Base-by-base conservation (phyloP, 2,329 filamentous ascomycete genomes). In the Fragosphaeria purpurea region DNA sequence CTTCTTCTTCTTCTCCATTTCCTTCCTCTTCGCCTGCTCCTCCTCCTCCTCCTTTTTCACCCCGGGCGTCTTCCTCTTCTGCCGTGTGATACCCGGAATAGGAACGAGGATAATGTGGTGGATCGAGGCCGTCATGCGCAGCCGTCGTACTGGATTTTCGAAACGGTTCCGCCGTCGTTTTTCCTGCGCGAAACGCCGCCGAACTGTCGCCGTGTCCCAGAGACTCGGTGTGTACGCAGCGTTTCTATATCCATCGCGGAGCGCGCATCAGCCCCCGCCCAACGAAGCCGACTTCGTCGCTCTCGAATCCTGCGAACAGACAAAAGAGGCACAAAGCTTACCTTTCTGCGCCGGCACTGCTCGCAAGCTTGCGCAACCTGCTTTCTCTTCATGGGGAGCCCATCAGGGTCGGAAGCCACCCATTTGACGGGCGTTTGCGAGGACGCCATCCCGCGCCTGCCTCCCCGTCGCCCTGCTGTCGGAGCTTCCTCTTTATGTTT, bases 291-390 rank as follows among this genome's bases (percentile, higher is more conserved):
- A 22, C 22, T 22, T 22, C 22, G 22, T 22, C 22, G 22, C 22
- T 22, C 22, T 22, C 22, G 22, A 22, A 22, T 22, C 22, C 22
- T 22, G 22, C 22, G 22, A 22, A 22, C 22, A 22, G 22, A 22
- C 22, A 22, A 22, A 22, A 22, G 22, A 22, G 22, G 22, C 22
- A 22, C 22, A 22, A 22, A 37, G n/a, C 60, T 44, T 47, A 75
- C 74, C 68, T 80, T 80, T 54, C 73, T 73, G 46, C 70, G 73
- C 5, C 78, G 73, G 56, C 79, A 82, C 2, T 67, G 63, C 0
- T 69, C 66, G 55, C 79, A 82, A 5, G 79, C 79, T 34, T 80
- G 76, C 51, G 73, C 70, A 30, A 79, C 76, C 59, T 82, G 79
- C 56, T 77, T 77, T 47, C 78, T 67, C 65, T 82, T 82, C 50